Evolutionary conservation across 805 yeast species (phyloP), one percentile per base, ranked within the genome.

Genomic region (Wickerhamiella shivajii): DNA sequence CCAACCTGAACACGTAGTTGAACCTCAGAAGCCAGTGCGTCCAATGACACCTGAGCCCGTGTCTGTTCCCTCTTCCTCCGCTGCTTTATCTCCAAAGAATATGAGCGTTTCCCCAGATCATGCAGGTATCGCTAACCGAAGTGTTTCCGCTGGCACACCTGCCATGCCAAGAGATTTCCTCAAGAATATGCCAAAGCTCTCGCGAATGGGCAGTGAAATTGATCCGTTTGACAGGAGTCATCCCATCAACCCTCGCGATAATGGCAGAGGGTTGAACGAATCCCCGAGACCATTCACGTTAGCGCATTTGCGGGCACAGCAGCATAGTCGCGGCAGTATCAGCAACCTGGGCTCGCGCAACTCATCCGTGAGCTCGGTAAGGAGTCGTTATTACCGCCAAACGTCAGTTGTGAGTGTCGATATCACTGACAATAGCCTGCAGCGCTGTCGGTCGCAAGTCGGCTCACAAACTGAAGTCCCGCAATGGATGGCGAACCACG

Each of bases 401-500:
- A 36, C 47, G 18, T 40, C 46, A 14, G 33, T 47, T 6, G 49
- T 47, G 3, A 40, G 44, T 36, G 41, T 45, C 16, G 51, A 45
- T 27, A 33, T 46, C 6, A 34, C 25, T 9, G 40, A 45, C n/a
- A 48, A 44, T 29, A 34, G 20, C 6, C 13, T 16, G 11, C 22
- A 31, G 6, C 33, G 34, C 11, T 29, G 20, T 16, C 38, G 43
- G 18, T 25, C 34, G 25, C 21, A 24, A 9, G 29, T 29, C 9
- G 34, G 34, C 10, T 29, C 28, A 10, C 20, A 17, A 11, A 21
- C 29, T 3, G n/a, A 27, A 24, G 18, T 18, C 32, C 11, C 25
- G 14, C 5, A 28, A 16, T n/a, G 22, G 13, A 13, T 29, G 32
- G 32, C 21, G 21, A 6, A 20, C 18, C 5, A 12, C 19, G 11